Evolutionary conservation across 1,284 basidiomycete species (phyloP).

Genomic region (Kwoniella shivajii): DNA sequence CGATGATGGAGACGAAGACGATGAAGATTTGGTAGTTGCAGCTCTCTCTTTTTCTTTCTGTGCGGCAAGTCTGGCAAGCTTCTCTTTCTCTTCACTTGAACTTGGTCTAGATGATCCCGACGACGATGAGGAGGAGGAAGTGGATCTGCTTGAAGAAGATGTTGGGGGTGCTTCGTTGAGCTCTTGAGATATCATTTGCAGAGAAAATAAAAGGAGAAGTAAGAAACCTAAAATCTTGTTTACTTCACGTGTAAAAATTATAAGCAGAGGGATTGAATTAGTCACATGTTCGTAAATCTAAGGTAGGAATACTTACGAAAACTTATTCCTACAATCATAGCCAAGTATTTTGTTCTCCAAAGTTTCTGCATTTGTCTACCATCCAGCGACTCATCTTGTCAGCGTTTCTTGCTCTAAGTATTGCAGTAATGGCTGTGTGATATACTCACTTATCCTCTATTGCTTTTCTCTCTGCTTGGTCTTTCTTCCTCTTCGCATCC

Average conservation of each 20-base stretch:
- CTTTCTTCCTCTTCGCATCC: constrained; percentile 17
- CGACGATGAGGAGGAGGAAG: constrained; percentile 14
- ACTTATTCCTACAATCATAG: constrained; percentile 45
- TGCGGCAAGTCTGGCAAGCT: constrained; percentile 31
- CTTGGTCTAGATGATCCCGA: constrained; percentile 9
- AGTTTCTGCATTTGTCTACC: constrained; percentile 38
- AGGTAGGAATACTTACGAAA: constrained; percentile 25
- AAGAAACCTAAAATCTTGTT: constrained; percentile 37
- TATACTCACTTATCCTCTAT: constrained; percentile 20
- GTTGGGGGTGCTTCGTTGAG: constrained; percentile 22
- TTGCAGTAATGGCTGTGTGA: neutral
- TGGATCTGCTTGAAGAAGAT: neutral
- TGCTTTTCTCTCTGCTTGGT: constrained; percentile 13
- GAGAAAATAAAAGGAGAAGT: constrained; percentile 35
- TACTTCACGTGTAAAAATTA: constrained; percentile 16
- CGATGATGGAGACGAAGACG: constrained; percentile 15
- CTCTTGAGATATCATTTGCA: constrained; percentile 42
- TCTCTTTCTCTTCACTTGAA: constrained; percentile 23
- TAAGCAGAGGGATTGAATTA: neutral
- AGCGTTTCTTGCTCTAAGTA: neutral
- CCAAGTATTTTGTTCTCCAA: constrained; percentile 37
- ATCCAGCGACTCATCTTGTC: neutral
- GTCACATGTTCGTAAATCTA: neutral
- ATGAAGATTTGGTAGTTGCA: constrained; percentile 1
- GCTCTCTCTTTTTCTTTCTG: constrained; percentile 32